Base-by-base conservation (phyloP, 208 protist genomes). In the Perkinsela sp. region DNA sequence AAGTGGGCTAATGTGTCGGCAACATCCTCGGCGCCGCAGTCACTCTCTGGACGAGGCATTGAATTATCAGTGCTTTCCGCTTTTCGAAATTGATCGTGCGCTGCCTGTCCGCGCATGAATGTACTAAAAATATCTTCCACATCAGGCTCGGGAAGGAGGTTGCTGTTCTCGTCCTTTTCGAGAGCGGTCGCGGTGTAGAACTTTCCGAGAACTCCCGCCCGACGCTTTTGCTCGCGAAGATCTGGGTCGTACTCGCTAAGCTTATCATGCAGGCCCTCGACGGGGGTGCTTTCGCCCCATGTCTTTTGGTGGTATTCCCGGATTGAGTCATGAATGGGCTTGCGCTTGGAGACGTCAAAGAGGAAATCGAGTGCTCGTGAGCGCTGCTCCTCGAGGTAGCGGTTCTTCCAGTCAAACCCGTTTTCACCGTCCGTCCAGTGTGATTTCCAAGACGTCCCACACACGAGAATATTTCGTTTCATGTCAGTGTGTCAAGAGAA, bases 341-440 rank as follows among this genome's bases (percentile, higher is more conserved):
- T 30, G 2, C 66, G 66, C 28, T 30, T 28, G 66, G 28, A 28
- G 13, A 67, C 66, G 66, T 67, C 66, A 30, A 67, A 67, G 22
- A 67, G 66, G 66, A 31, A 67, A 13, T 67, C 66, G 16, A 67
- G 15, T 13, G 66, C 66, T 13, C 22, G 66, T 30, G 22, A 28
- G 28, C 66, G 66, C 66, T 30, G 66, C 22, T 67, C 66, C 16
- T n/a, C 22, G 28, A 67, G 66, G 66, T 67, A 30, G 66, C 66
- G 66, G 28, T 67, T 2, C 66, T 67, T 67, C 66, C 66, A 67
- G 2, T 67, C 66, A 28, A 31, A 67, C 13, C 66, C 66, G 28
- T 67, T 30, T 13, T 67, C 29, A 28, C 66, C 66, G 66, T 67
- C 28, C 16, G 15, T 30, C 66, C 66, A 67, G 40, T 57, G 40